phyloP scores from a whole-genome alignment of 208 protist species.

The Tetramitus jugosus region DNA sequence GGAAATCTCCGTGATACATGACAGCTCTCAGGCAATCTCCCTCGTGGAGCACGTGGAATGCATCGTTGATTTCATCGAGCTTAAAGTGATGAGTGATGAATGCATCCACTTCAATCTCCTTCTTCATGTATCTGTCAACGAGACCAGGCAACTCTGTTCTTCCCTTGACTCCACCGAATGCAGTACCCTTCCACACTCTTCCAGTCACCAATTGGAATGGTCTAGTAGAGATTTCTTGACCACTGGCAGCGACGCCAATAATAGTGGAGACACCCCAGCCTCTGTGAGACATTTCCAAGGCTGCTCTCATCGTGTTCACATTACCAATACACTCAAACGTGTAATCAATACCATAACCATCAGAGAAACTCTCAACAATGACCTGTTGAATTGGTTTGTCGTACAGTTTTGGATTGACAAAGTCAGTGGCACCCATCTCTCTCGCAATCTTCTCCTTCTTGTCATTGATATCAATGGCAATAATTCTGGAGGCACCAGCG shows the following conservation, averaged over 20 bases:
- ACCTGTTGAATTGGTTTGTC: slow-evolving; percentile 40
- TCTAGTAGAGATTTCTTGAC: slow-evolving; percentile 53
- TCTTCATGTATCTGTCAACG: slow-evolving; percentile 50
- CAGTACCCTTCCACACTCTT: slow-evolving; percentile 59
- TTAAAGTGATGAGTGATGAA: slow-evolving; percentile 46
- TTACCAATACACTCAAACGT: slow-evolving; percentile 72
- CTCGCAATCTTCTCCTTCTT: slow-evolving; percentile 45
- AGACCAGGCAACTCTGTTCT: slow-evolving; percentile 44
- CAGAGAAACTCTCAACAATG: slow-evolving; percentile 36
- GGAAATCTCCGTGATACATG: slow-evolving; percentile 28
- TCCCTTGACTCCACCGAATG: slow-evolving; percentile 63
- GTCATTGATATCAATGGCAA: slow-evolving; percentile 49
- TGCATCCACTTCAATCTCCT: slow-evolving; percentile 53
- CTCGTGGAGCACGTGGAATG: slow-evolving; percentile 27
- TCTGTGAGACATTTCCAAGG: slow-evolving; percentile 49
- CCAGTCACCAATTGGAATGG: slow-evolving; percentile 73
- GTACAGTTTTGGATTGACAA: slow-evolving; percentile 54
- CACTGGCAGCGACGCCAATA: slow-evolving; percentile 60
- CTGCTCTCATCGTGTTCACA: slow-evolving; percentile 46
- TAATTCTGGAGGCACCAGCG: slow-evolving; percentile 49
- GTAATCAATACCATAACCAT: slow-evolving; percentile 67
- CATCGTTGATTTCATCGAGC: slow-evolving; percentile 45
- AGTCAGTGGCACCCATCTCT: slow-evolving; percentile 61
- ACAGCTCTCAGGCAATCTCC: slow-evolving; percentile 32
- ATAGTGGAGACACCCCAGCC: slow-evolving; percentile 67